A percentile compares a stretch with the other conserved stretches of the same genome.
Evolutionary conservation across 2,329 filamentous ascomycete genomes (phyloP).

Genomic region (Neurospora sp.): DNA sequence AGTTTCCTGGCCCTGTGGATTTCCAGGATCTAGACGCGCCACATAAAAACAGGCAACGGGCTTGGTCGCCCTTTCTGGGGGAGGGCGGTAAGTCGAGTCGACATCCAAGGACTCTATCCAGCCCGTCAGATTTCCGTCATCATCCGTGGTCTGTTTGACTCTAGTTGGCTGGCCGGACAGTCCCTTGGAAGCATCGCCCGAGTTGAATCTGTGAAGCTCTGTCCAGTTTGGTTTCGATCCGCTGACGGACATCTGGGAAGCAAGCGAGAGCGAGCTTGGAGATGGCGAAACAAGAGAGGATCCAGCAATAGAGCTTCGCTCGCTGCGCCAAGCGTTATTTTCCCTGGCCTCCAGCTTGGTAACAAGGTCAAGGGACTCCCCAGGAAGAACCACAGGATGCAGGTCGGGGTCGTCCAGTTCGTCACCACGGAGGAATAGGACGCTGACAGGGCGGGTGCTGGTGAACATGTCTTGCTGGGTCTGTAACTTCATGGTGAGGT

Average conservation of each 20-base stretch:
- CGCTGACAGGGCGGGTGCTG: conserved; percentile 67
- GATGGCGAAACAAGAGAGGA: conserved; percentile 57
- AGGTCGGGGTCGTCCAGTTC: conserved; percentile 72
- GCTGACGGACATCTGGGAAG: conserved; percentile 41
- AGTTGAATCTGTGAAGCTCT: conserved; percentile 43
- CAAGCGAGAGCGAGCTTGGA: conserved; percentile 53
- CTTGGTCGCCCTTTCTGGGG: conserved; percentile 59
- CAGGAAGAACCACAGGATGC: conserved; percentile 63
- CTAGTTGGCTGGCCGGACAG: conserved; percentile 44
- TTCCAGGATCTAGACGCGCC: conserved; percentile 42
- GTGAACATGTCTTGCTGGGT: conserved; percentile 82
- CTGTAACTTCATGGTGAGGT: conserved; percentile 68
- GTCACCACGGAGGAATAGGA: conserved; percentile 67
- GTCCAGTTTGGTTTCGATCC: conserved; percentile 39
- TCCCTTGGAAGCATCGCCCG: conserved; percentile 36
- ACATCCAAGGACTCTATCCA: conserved; percentile 91
- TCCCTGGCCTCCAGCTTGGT: conserved; percentile 42
- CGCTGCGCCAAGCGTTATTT: conserved; percentile 41
- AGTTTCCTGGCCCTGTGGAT: conserved; percentile 46
- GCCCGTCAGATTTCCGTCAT: conserved; percentile 57
- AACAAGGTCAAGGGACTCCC: conserved; percentile 50
- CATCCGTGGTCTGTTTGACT: conserved; percentile 40
- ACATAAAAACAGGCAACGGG: conserved; percentile 84
- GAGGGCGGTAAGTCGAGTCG: conserved; percentile 75
- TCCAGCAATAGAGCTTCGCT: conserved; percentile 46